Percentiles rank a stretch among this genome's conserved stretches.
phyloP scores from a whole-genome alignment of 805 yeast species.

The Millerozyma acaciae region DNA sequence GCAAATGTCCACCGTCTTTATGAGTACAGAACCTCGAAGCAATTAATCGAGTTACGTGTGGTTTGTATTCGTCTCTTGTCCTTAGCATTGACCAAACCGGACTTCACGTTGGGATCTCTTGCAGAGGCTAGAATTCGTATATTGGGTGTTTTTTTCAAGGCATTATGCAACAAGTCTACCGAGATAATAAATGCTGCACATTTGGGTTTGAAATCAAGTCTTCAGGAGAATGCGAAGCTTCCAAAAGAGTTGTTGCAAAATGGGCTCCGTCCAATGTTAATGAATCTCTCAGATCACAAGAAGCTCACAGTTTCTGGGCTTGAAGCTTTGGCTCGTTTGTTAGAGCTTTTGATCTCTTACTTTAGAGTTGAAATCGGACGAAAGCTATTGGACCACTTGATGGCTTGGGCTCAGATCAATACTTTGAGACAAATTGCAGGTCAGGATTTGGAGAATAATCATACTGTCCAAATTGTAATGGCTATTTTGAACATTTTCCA shows the following conservation, averaged over 20 bases:
- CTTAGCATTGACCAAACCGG: constrained; percentile 79
- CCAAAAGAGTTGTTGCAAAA: constrained; percentile 95
- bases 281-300: constrained; percentile 92
- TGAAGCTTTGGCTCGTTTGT: constrained; percentile 82
- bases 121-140: constrained; percentile 80
- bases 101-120: constrained; percentile 68
- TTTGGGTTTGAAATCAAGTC: constrained; percentile 75
- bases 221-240: constrained; percentile 79
- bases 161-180: constrained; percentile 78
- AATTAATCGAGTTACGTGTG: constrained; percentile 79
- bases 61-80: constrained; percentile 84
- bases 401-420: constrained; percentile 92
- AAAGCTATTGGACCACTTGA: constrained; percentile 84
- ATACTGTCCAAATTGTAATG: constrained; percentile 79
- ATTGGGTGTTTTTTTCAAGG: constrained; percentile 91
- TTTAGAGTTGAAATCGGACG: constrained; percentile 96
- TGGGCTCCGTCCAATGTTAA: constrained; percentile 91
- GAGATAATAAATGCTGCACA: constrained; percentile 93
- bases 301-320: constrained; percentile 84
- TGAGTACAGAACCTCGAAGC: constrained; percentile 86
- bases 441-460: constrained; percentile 75
- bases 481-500: constrained; percentile 91
- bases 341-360: constrained; percentile 84
- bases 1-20: constrained; percentile 82
- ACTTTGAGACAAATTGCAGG: constrained; percentile 72